Evolutionary conservation across 2,329 filamentous ascomycete genomes (phyloP).

Genomic region (Zymoseptoria brevis): DNA sequence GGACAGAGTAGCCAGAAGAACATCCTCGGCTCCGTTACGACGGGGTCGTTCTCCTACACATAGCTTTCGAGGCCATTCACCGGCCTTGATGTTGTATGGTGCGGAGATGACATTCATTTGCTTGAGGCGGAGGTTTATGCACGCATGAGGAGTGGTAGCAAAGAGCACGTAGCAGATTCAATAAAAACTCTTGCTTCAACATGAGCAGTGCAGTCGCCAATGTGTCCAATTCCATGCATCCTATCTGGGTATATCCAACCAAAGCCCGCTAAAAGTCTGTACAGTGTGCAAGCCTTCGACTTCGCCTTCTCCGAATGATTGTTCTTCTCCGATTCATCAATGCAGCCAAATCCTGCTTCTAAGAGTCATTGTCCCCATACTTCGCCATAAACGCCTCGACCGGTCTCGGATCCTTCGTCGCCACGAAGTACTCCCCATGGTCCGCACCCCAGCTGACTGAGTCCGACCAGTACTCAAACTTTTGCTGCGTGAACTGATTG

Average conservation of each 20-base stretch:
- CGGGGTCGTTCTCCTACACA: constrained; percentile 12
- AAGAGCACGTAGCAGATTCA: neutral
- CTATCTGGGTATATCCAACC: neutral
- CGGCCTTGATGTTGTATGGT: constrained; percentile 14
- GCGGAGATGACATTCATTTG: constrained; percentile 12
- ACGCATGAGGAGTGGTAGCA: neutral
- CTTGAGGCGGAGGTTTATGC: neutral
- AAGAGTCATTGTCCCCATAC: constrained; percentile 14
- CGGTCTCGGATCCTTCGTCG: constrained; percentile 61
- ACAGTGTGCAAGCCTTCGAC: neutral
- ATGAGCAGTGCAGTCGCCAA: too few species aligned
- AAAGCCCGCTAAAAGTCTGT: neutral
- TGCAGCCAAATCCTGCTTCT: neutral
- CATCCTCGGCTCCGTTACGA: constrained; percentile 11
- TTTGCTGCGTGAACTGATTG: constrained; percentile 71
- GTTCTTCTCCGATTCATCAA: neutral
- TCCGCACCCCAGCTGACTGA: constrained; percentile 86
- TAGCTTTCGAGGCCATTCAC: constrained; percentile 13
- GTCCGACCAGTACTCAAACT: constrained; percentile 57
- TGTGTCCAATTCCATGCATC: neutral
- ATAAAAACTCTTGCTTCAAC: too few species aligned
- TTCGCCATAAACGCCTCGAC: constrained; percentile 42
- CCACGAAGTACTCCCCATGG: constrained; percentile 74
- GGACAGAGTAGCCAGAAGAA: constrained; percentile 27
- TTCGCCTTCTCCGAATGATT: too few species aligned